Evolutionary conservation across 2,329 filamentous ascomycete species (phyloP).

Genomic region (Elsinoe necatrix): DNA sequence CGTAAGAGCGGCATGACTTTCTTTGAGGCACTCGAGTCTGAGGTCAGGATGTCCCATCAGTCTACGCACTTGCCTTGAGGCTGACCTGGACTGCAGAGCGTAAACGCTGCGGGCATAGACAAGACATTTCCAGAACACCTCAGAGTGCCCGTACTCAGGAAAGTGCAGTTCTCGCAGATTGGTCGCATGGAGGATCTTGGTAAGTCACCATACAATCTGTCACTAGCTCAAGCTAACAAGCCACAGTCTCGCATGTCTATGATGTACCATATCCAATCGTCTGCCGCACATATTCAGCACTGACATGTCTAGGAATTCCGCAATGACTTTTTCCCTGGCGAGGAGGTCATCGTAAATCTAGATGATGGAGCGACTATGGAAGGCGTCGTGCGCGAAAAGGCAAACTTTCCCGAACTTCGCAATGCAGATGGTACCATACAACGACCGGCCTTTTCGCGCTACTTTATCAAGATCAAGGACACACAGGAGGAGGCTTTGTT

Average conservation of each 20-base stretch:
- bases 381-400: slow-evolving; percentile 77
- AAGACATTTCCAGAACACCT: slow-evolving; percentile 84
- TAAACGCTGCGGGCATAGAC: slow-evolving; percentile 79
- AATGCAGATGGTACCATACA: slow-evolving; percentile 60
- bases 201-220: slow-evolving; percentile 28
- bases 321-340: slow-evolving; percentile 82
- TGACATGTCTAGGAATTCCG: slow-evolving; percentile 56
- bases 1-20: slow-evolving; percentile 86
- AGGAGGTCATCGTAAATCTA: slow-evolving; percentile 67
- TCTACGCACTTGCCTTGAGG: not conserved
- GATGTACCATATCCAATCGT: slow-evolving; percentile 38
- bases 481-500: slow-evolving; percentile 58
- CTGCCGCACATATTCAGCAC: not conserved
- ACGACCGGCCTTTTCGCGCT: slow-evolving; percentile 62
- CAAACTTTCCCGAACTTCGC: slow-evolving; percentile 55
- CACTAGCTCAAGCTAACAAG: slow-evolving; percentile 14
- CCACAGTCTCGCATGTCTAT: slow-evolving; percentile 48
- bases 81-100: slow-evolving; percentile 32
- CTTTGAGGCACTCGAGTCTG: slow-evolving; percentile 65
- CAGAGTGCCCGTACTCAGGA: slow-evolving; percentile 81
- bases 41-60: slow-evolving; percentile 25
- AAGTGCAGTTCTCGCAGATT: slow-evolving; percentile 82
- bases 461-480: slow-evolving; percentile 68
- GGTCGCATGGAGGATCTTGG: slow-evolving; percentile 78
- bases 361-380: slow-evolving; percentile 60